Conservation (phyloP, 768 basidiomycete species). For the Tephrocybe sp. region DNA sequence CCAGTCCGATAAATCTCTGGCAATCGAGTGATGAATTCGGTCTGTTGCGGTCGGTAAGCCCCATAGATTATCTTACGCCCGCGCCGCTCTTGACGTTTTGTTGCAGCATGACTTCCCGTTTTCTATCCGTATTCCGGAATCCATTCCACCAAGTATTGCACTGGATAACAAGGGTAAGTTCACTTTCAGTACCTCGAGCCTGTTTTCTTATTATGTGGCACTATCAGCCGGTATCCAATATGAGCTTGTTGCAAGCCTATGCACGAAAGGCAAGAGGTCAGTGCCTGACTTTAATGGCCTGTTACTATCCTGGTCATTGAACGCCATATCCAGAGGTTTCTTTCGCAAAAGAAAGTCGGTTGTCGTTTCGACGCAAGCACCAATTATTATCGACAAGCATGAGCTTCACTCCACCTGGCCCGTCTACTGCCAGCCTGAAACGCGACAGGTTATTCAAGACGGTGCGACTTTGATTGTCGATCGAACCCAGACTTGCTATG, state of each 20-base stretch:
- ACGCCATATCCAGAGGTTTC: constrained; percentile 57
- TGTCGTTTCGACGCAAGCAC: constrained; percentile 63
- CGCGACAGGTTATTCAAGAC: constrained; percentile 62
- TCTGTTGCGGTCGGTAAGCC: constrained; percentile 62
- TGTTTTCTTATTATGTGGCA: background rate
- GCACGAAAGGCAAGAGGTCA: constrained; percentile 83
- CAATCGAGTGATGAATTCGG: constrained; percentile 74
- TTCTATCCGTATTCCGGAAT: constrained; percentile 88
- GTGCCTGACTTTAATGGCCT: constrained; percentile 17
- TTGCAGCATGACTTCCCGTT: constrained; percentile 85
- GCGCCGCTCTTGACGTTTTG: constrained; percentile 1
- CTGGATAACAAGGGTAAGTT: constrained; percentile 71
- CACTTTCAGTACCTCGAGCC: background rate
- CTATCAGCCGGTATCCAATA: constrained; percentile 78
- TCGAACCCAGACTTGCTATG: constrained; percentile 77
- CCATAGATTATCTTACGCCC: constrained; percentile 9
- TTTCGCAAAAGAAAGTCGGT: constrained; percentile 78
- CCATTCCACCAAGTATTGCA: constrained; percentile 83
- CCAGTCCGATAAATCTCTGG: constrained; percentile 84
- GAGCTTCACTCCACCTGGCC: constrained; percentile 95
- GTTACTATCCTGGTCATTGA: background rate
- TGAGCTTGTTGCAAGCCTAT: constrained; percentile 86
- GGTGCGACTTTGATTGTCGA: constrained; percentile 76
- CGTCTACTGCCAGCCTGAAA: constrained; percentile 77
- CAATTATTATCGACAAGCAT: constrained; percentile 88